Evolutionary conservation across 108 stramenopile species (phyloP).

Genomic region (Aurantiochytrium sp.): DNA sequence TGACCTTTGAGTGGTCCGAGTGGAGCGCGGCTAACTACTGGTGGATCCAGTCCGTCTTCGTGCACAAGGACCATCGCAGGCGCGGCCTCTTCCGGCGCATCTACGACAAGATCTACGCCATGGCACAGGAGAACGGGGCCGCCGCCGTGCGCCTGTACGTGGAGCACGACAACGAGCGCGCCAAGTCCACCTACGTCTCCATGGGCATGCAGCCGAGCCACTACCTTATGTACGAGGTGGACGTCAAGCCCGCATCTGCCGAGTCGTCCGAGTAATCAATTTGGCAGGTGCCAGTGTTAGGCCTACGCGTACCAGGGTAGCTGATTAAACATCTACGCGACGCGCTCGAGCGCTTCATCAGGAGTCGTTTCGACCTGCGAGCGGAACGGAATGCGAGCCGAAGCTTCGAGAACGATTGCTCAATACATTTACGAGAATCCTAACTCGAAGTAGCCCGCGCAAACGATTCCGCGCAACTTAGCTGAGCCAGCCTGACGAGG

Average conservation of each 20-base stretch:
- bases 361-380: too few relatives aligned
- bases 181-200: background rate
- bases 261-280: background rate
- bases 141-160: background rate
- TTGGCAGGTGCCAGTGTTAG: background rate
- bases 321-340: too few relatives aligned
- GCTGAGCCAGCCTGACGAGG: too few relatives aligned
- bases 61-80: background rate
- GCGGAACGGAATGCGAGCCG: too few relatives aligned
- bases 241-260: background rate
- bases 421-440: too few relatives aligned
- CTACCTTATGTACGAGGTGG: slow-evolving; percentile 10
- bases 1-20: slow-evolving; percentile 17
- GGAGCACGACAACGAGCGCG: background rate
- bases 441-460: too few relatives aligned
- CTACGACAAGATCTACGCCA: background rate
- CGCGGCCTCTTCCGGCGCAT: background rate
- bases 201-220: slow-evolving; percentile 8
- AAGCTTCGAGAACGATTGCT: too few relatives aligned
- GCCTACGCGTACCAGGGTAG: too few relatives aligned
- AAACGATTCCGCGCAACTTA: too few relatives aligned
- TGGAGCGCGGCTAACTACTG: slow-evolving; percentile 9
- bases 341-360: too few relatives aligned
- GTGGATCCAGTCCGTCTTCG: slow-evolving; percentile 24
- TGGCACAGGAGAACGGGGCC: background rate